Conservation (phyloP, 2,329 filamentous ascomycete species). For the Neobulgaria alba region DNA sequence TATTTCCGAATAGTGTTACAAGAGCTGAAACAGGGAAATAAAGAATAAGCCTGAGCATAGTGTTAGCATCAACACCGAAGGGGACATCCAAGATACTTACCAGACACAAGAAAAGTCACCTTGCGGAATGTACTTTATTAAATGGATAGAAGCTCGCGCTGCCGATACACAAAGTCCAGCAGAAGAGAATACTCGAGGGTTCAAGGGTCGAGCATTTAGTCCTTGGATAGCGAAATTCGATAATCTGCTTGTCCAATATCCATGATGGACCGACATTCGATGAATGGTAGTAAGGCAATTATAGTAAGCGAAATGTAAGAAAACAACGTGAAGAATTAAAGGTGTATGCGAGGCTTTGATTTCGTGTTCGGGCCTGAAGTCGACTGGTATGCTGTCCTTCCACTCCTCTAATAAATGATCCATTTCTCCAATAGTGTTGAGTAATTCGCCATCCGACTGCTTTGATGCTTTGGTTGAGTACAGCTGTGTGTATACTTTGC, state of each 20-base stretch:
- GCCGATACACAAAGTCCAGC: conserved; percentile 88
- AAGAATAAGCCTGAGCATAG: conserved; percentile 62
- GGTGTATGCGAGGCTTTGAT: conserved; percentile 90
- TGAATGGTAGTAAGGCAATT: conserved; percentile 97
- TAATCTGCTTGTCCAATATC: conserved; percentile 92
- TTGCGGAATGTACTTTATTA: conserved; percentile 93
- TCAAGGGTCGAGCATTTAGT: conserved; percentile 80
- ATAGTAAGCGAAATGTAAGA: conserved; percentile 94
- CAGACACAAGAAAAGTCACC: conserved; percentile 93
- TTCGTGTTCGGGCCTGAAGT: conserved; percentile 94
- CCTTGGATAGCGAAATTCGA: conserved; percentile 95
- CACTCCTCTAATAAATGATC: conserved; percentile 86
- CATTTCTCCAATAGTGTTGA: conserved; percentile 92
- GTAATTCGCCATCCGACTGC: conserved; percentile 82
- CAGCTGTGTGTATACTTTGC: conserved; percentile 83
- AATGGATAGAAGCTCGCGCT: conserved; percentile 81
- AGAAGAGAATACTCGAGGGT: conserved; percentile 89
- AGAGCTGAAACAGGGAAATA: conserved; percentile 96
- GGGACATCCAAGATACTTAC: conserved; percentile 44
- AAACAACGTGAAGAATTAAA: conserved; percentile 87
- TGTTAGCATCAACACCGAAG: conserved; percentile 23
- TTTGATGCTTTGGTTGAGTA: conserved; percentile 91
- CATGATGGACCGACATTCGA: conserved; percentile 95
- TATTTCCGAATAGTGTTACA: conserved; percentile 92
- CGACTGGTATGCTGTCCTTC: conserved; percentile 92